These are phyloP conservation scores for Arthrobotrys iridis DNA, from an alignment of 2,329 filamentous ascomycete genomes.

Conservation along the genomic window DNA sequence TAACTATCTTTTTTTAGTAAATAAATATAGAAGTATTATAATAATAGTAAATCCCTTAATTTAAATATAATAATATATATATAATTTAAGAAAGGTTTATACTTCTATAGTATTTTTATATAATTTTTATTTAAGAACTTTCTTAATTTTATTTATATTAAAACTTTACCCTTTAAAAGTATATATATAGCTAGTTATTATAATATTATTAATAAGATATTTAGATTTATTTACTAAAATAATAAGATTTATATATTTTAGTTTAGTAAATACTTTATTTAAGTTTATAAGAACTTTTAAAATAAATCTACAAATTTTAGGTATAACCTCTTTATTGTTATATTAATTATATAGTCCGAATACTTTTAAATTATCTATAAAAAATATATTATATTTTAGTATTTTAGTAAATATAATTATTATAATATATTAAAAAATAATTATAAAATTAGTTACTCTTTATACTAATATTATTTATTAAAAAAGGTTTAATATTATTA, in stretches of 20 bases:
- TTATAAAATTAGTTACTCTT: background rate
- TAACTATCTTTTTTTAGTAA: background rate
- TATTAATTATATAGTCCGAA: background rate
- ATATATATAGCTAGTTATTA: too few relatives aligned
- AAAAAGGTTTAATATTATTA: background rate
- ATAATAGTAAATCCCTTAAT: background rate
- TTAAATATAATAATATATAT: background rate
- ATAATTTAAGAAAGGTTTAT: background rate
- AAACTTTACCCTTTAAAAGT: too few relatives aligned
- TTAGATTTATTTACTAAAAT: too few relatives aligned
- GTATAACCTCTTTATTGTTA: background rate
- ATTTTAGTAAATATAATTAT: background rate
- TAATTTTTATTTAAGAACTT: background rate
- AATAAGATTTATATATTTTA: too few relatives aligned
- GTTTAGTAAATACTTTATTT: background rate
- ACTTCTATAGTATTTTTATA: background rate
- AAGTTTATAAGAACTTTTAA: background rate
- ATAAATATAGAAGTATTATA: background rate
- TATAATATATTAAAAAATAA: background rate
- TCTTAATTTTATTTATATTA: too few relatives aligned
- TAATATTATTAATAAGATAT: too few relatives aligned
- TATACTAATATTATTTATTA: slow-evolving; percentile 5
- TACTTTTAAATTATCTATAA: background rate
- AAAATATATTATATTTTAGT: background rate
- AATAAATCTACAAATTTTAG: background rate